These are phyloP conservation scores for Diaporthe longicolla DNA, from an alignment of 2,329 filamentous ascomycete genomes.

Conservation along the genomic window DNA sequence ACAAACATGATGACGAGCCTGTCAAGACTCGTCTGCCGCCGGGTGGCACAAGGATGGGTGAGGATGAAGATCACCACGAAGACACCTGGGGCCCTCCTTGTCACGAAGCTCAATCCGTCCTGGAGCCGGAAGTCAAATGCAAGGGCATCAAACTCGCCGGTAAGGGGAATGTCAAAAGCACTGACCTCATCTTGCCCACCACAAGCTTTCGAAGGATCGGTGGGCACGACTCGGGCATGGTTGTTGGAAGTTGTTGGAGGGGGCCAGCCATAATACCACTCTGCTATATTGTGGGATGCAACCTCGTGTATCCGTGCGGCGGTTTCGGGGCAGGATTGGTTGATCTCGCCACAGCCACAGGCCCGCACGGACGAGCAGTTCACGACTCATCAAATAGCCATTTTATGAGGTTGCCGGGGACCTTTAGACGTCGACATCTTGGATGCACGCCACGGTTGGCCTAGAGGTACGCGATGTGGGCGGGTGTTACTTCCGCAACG, in stretches of 20 bases:
- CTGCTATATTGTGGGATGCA: constrained; percentile 20
- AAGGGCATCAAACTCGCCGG: constrained; percentile 3
- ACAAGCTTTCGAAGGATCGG: background rate
- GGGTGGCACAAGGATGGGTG: too few relatives aligned
- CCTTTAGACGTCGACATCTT: background rate
- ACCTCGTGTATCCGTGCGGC: constrained; percentile 18
- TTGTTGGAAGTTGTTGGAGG: background rate
- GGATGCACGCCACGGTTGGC: background rate
- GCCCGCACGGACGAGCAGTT: constrained; percentile 23
- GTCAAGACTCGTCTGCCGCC: background rate
- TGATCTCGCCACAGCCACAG: background rate
- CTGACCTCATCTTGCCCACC: constrained; percentile 5
- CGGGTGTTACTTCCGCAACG: constrained; percentile 8
- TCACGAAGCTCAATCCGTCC: background rate
- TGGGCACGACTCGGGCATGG: constrained; percentile 8
- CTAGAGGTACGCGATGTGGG: background rate
- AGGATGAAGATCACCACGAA: constrained; percentile 5
- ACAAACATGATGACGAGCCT: background rate
- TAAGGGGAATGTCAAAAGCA: background rate
- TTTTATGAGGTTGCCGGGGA: background rate
- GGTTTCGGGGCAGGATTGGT: background rate
- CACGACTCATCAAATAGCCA: constrained; percentile 18
- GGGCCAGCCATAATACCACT: constrained; percentile 3
- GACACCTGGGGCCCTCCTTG: background rate
- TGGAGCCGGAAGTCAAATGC: constrained; percentile 17